Evolutionary conservation across 352 stramenopile genomes (phyloP), one percentile per base, ranked within the genome.

Genomic region (Phytophthora meadii): DNA sequence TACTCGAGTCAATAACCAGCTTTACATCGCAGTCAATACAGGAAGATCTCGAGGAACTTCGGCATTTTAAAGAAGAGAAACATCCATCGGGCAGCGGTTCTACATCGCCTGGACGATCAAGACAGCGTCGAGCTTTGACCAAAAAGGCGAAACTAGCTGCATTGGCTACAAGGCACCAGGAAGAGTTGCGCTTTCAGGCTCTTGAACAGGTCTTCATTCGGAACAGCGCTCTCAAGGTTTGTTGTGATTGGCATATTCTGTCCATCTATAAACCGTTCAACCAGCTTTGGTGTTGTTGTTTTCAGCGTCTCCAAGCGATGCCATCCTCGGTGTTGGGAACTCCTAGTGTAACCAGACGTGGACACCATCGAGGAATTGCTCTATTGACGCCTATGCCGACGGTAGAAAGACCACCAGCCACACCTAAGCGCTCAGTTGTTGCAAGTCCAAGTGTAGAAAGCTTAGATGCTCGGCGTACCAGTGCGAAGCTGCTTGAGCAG

Each of bases 1-100:
- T 93, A 46, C 71, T 93, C 1, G 76, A 89, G 19, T 82, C 81
- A 17, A 92, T 93, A 57, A 93, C 81, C 14, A 81, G 70, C 22
- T 68, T 73, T 30, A 81, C 74, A 3, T 76, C 72, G 0, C 76
- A 88, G 50, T 72, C 82, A 5, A 79, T 89, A 24, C 60, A 81
- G 25, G 79, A 88, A 54, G 82, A 89, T 32, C 73, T 88, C 19
- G 67, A 68, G 12, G 69, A 84, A 14, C 58, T 89, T 28, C 81
- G 72, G 40, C 68, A 64, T n/a, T 67, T 55, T 25, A 68, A 59
- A 25, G 58, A 54, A 3, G 46, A 69, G 41, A 57, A 45, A 4
- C 27, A 2, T 54, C 40, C 19, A 52, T 11, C 9, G 47, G 2
- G n/a, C n/a, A 4, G 24, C 37, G 15, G 30, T 42, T 46, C 41